Evolutionary conservation across 306 rosid species (phyloP).

Genomic region (Castanea crenata): DNA sequence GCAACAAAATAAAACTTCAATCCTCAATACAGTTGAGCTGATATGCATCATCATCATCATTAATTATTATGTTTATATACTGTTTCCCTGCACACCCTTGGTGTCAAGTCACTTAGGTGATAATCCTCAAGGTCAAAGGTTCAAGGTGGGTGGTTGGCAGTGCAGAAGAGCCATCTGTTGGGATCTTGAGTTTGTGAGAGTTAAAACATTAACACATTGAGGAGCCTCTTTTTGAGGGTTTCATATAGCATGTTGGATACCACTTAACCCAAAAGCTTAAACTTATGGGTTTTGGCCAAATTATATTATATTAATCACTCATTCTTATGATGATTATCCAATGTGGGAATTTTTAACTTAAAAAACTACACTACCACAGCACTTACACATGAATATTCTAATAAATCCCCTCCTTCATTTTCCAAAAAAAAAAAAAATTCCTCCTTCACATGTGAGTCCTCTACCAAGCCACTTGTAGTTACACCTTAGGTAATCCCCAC

Average conservation of each 20-base stretch:
- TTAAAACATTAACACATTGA: neutral
- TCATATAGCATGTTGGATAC: neutral
- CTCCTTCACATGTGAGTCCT: too few relatives aligned
- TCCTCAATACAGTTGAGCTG: neutral
- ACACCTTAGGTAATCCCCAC: too few relatives aligned
- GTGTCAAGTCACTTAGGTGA: neutral
- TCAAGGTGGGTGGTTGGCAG: neutral
- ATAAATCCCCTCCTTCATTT: too few relatives aligned
- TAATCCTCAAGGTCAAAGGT: neutral
- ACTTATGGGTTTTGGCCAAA: too few relatives aligned
- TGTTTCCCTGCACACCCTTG: conserved; percentile 1
- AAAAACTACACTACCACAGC: too few relatives aligned
- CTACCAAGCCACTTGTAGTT: too few relatives aligned
- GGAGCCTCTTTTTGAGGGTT: neutral
- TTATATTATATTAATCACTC: too few relatives aligned
- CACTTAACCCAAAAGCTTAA: too few relatives aligned
- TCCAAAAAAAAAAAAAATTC: too few relatives aligned
- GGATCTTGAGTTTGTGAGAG: neutral
- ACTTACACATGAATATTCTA: too few relatives aligned
- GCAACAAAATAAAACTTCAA: neutral
- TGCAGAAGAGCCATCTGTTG: neutral
- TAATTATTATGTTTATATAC: neutral
- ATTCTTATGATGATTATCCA: too few relatives aligned
- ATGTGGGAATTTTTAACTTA: too few relatives aligned
- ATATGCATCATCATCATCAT: conserved; percentile 1